These are phyloP conservation scores for Bretziella fagacearum DNA, from an alignment of 2,329 filamentous ascomycete genomes.

Conservation along the genomic window DNA sequence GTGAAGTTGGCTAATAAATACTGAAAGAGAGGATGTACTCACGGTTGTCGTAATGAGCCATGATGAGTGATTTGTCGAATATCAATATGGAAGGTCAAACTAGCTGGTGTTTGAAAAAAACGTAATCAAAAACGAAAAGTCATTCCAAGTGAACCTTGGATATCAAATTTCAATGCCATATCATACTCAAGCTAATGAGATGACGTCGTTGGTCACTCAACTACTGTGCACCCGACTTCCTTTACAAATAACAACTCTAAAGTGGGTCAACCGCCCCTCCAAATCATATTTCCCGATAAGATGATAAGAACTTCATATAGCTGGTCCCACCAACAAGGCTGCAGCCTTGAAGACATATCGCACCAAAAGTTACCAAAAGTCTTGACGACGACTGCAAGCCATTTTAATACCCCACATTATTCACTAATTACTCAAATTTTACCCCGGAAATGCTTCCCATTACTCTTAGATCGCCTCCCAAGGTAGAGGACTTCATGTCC, in stretches of 20 bases:
- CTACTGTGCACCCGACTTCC: slow-evolving; percentile 1
- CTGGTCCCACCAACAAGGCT: slow-evolving; percentile 7
- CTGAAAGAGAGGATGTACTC: slow-evolving; percentile 16
- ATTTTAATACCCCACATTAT: background rate
- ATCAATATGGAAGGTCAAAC: background rate
- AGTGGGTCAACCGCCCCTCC: background rate
- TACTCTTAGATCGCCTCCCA: slow-evolving; percentile 40
- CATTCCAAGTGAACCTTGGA: too few relatives aligned
- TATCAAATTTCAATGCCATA: background rate
- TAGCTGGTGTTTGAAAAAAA: too few relatives aligned
- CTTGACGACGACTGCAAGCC: slow-evolving; percentile 6
- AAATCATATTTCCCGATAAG: background rate
- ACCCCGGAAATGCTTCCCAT: slow-evolving; percentile 24
- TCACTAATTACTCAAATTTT: slow-evolving; percentile 8
- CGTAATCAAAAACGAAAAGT: too few relatives aligned
- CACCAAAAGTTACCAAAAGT: too few relatives aligned
- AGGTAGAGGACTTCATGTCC: slow-evolving; percentile 41
- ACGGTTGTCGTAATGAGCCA: slow-evolving; percentile 20
- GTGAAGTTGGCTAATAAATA: too few relatives aligned
- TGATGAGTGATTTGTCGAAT: background rate
- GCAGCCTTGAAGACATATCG: slow-evolving; percentile 11
- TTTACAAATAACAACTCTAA: slow-evolving; percentile 10
- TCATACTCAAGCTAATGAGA: background rate
- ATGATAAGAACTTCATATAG: too few relatives aligned
- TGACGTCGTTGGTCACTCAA: slow-evolving; percentile 8